Base-by-base conservation (phyloP, 1,284 basidiomycete genomes). In the Ganoderma lingzhi region DNA sequence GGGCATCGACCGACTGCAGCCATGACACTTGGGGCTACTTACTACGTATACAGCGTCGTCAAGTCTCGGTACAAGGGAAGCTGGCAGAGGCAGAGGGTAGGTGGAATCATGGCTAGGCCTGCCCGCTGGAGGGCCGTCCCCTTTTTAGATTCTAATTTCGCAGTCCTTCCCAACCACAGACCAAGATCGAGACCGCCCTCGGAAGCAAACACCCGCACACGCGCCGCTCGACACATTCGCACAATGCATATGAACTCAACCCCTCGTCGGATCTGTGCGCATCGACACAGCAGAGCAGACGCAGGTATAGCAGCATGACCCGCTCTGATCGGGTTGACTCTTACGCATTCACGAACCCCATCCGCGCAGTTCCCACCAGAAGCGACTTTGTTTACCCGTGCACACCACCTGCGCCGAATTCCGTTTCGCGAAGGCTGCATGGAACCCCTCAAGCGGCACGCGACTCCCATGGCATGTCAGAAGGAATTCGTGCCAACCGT, bases 151-250 rank as follows among this genome's bases (percentile, higher is more conserved):
- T 35, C 35, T 6, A 35, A 35, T 35, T 35, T 6, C 35, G 6
- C 35, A 35, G 6, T 6, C 6, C 35, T 3, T 35, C 35, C 6
- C 35, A 3, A 35, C 35, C 35, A 3, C 35, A 35, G 35, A 35
- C 35, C 35, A 3, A 3, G 35, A 3, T 35, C 35, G 35, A 35
- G 35, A 35, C 35, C 35, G 6, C 35, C 35, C 6, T 3, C 35
- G 35, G 35, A 35, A 35, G 3, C 35, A 35, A 35, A 35, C 6
- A 35, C 35, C n/a, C n/a, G n/a, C n/a, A n/a, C n/a, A n/a, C n/a
- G n/a, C n/a, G n/a, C 41, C 23, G 23, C 48, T 28, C n/a, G 48
- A 51, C 39, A 17, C 63, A 69, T 32, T 51, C 66, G 64, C 61
- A 32, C 12, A 37, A 3, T 37, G 5, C 9, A 10, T 35, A 35